Percentiles rank a stretch among this genome's conserved stretches.
Conservation (phyloP, 352 stramenopile species). For the Globisporangium perplexum region DNA sequence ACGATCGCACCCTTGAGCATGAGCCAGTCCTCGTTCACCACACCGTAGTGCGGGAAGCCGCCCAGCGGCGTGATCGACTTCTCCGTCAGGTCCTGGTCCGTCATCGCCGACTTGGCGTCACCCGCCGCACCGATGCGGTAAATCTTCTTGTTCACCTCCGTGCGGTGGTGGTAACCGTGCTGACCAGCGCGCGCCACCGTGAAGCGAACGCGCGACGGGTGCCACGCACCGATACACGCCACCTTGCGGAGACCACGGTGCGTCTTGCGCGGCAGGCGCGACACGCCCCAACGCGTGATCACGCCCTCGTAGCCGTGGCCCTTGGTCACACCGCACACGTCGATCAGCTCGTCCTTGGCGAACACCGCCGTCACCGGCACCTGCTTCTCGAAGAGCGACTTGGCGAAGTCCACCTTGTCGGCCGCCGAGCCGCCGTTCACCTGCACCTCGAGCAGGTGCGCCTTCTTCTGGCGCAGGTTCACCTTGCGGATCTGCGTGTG, state of each 20-base stretch:
- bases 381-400: conserved; percentile 99
- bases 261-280: conserved; percentile 99
- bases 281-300: conserved; percentile 99
- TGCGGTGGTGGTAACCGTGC: conserved; percentile 99
- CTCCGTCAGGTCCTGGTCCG: conserved; percentile 98
- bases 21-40: conserved; percentile 99
- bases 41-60: conserved; percentile 99
- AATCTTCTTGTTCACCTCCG: conserved; percentile 99
- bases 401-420: conserved; percentile 99
- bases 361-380: conserved; percentile 95
- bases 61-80: conserved; percentile 99
- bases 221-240: conserved; percentile 99
- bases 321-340: conserved; percentile 99
- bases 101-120: conserved; percentile 95
- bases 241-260: conserved; percentile 99
- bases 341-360: conserved; percentile 97
- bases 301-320: conserved; percentile 99
- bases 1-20: conserved; percentile 99
- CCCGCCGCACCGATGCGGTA: conserved; percentile 96
- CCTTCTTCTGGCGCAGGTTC: conserved; percentile 99
- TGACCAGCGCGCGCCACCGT: conserved; percentile 99
- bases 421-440: conserved; percentile 97
- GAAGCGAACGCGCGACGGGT: conserved; percentile 97
- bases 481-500: conserved; percentile 99
- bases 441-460: conserved; percentile 99